Evolutionary conservation across 139 green algal genomes (phyloP), one percentile per base, ranked within the genome.

Genomic region (Edaphochlamys debaryana): DNA sequence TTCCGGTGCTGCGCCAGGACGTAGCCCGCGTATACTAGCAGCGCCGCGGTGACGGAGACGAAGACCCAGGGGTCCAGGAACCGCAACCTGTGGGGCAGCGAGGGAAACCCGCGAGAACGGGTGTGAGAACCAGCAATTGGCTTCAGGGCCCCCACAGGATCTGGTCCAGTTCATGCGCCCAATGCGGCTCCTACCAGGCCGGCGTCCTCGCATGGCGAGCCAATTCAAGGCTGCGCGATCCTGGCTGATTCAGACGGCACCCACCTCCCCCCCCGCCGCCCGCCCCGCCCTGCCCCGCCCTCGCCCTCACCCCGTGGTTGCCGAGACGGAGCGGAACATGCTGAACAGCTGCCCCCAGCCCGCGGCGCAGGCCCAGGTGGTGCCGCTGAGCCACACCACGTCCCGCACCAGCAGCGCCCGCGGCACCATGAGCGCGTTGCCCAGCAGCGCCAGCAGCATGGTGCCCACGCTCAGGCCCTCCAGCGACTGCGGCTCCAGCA

Each of bases 391-490:
- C 96, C 96, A 99, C 62, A 98, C 90, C 41, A 85, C 52, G 87
- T 99, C 96, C 4, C 89, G 67, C 15, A 89, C 96, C 68, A 92
- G 89, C 38, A 98, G 88, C 36, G 96, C 96, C 8, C 96, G 91
- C 0, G 96, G 95, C 40, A 98, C 88, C 94, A 98, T 98, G 38
- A 97, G 89, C 25, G 83, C 91, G 75, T 99, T 99, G 85, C 94
- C 94, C 3, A 90, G 48, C 82, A 95, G 92, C 1, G 90, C 95
- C 64, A 99, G 90, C 80, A 97, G 80, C 83, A 97, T 92, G 42
- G 92, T 95, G 80, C 87, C 90, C 38, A 95, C 79, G 0, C 88
- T 93, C 38, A 96, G 79, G 19, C 92, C 94, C 40, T 86, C 80
- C 60, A 97, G 77, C 72, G 87, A 91, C 45, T 81, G 74, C 0